phyloP scores from a whole-genome alignment of 2,329 filamentous ascomycete species.

The Colletotrichum cuscutae region DNA sequence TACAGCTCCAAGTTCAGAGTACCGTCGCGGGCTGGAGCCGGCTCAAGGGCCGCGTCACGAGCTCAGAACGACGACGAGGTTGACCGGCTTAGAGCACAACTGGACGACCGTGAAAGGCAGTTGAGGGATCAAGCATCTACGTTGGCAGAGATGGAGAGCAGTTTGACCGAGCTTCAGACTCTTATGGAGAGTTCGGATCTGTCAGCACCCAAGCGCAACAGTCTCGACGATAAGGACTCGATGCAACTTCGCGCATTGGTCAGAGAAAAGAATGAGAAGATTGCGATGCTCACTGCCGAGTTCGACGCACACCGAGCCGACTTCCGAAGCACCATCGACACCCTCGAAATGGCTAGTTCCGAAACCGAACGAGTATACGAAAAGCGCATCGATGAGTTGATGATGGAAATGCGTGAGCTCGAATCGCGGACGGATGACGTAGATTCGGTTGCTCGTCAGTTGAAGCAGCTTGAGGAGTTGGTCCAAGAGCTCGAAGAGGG shows the following conservation, averaged over 20 bases:
- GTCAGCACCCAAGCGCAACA: constrained; percentile 53
- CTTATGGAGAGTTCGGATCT: constrained; percentile 71
- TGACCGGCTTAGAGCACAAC: constrained; percentile 75
- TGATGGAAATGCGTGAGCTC: constrained; percentile 84
- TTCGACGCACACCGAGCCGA: constrained; percentile 96
- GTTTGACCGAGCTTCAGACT: constrained; percentile 78
- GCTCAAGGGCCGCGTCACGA: constrained; percentile 47
- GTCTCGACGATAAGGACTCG: constrained; percentile 76
- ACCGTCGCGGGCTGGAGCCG: constrained; percentile 58
- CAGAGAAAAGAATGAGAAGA: constrained; percentile 96
- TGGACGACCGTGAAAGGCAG: constrained; percentile 87
- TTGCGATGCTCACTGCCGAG: constrained; percentile 89
- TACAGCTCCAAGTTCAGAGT: constrained; percentile 65
- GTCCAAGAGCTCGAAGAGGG: constrained; percentile 98
- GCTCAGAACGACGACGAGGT: constrained; percentile 75
- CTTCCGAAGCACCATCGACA: constrained; percentile 96
- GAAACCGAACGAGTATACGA: constrained; percentile 98
- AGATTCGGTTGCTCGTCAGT: constrained; percentile 86
- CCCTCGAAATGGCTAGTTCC: constrained; percentile 91
- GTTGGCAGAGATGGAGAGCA: constrained; percentile 89
- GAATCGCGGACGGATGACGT: constrained; percentile 89
- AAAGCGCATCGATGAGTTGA: constrained; percentile 86
- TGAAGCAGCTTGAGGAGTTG: constrained; percentile 95
- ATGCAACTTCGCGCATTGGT: constrained; percentile 83
- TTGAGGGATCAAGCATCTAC: constrained; percentile 88